phyloP scores from a whole-genome alignment of 192 early-diverging fungal species.

The Mortierella claussenii region DNA sequence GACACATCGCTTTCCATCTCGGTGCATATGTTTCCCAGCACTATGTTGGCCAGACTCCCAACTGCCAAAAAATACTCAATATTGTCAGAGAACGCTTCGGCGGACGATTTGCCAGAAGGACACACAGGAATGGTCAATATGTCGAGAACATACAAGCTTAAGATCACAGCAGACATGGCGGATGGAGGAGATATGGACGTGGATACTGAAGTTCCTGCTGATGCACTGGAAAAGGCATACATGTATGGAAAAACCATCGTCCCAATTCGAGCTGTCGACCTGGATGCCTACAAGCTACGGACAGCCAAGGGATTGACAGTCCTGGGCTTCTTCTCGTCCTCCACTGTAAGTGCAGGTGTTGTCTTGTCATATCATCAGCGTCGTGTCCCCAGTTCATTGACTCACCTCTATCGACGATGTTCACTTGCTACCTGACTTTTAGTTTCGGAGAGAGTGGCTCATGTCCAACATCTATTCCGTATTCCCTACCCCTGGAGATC shows the following conservation, averaged over 20 bases:
- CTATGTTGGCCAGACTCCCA: conserved; percentile 63
- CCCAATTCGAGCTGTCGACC: conserved; percentile 69
- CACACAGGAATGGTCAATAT: conserved; percentile 53
- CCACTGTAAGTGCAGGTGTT: conserved; percentile 46
- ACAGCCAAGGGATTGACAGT: conserved; percentile 69
- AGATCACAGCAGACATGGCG: conserved; percentile 38
- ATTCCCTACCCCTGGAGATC: conserved; percentile 57
- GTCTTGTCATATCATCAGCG: not conserved
- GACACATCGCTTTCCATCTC: conserved; percentile 57
- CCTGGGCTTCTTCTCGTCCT: conserved; percentile 65
- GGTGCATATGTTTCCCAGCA: conserved; percentile 68
- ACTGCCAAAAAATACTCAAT: conserved; percentile 74
- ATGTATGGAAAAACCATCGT: conserved; percentile 75
- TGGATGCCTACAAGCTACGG: conserved; percentile 65
- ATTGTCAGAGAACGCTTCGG: conserved; percentile 56
- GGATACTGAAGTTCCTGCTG: conserved; percentile 51
- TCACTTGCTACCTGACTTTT: not conserved
- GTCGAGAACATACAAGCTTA: conserved; percentile 43
- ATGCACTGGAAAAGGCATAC: conserved; percentile 73
- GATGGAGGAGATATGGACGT: conserved; percentile 25
- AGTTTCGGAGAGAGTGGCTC: conserved; percentile 68
- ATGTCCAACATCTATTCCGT: conserved; percentile 65
- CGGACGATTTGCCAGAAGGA: conserved; percentile 26
- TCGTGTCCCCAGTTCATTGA: not conserved
- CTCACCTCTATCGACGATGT: no score